Evolutionary conservation across 169 alveolate species (phyloP).

Genomic region (Eimeria praecox): DNA sequence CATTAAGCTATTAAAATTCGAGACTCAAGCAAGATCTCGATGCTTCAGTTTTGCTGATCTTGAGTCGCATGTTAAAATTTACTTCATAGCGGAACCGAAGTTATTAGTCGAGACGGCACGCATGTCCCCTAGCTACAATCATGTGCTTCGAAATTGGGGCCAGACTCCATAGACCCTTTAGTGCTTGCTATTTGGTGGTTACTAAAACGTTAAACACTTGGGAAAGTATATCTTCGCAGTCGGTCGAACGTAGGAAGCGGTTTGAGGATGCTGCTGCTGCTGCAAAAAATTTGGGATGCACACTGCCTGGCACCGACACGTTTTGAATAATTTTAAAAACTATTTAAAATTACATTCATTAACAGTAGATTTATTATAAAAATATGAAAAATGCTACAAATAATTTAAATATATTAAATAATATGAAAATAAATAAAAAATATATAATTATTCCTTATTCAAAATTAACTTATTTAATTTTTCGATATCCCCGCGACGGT

Average conservation of each 20-base stretch:
- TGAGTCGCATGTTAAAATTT: background rate
- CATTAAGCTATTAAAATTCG: background rate
- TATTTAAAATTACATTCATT: slow-evolving; percentile 64
- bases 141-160: background rate
- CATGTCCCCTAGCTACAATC: background rate
- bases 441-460: slow-evolving; percentile 3
- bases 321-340: background rate
- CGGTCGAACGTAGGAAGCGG: background rate
- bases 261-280: background rate
- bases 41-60: background rate
- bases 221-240: background rate
- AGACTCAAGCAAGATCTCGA: background rate
- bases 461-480: background rate
- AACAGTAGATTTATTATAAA: slow-evolving; percentile 57
- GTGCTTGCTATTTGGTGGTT: background rate
- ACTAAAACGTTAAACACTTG: background rate
- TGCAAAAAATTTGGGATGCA: background rate
- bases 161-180: background rate
- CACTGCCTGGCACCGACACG: background rate
- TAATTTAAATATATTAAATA: slow-evolving; percentile 16
- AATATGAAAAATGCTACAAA: slow-evolving; percentile 16
- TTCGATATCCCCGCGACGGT: background rate
- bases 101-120: background rate
- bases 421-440: slow-evolving; percentile 63
- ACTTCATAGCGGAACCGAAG: background rate